A percentile compares a stretch with the other conserved stretches of the same genome.
Conservation (phyloP, 768 basidiomycete genomes). For the Termitomyces sp. region DNA sequence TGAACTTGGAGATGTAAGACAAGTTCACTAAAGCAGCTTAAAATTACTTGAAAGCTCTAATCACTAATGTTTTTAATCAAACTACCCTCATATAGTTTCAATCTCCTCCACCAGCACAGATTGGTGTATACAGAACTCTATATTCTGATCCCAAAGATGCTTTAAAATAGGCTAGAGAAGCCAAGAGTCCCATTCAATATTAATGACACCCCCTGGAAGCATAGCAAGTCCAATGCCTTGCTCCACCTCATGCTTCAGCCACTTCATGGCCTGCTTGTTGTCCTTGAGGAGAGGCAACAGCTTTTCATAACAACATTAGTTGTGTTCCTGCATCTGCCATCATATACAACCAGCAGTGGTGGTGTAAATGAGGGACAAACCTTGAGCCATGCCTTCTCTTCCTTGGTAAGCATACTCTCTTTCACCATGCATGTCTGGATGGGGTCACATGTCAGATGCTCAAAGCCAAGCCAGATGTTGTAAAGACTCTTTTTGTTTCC, state of each 20-base stretch:
- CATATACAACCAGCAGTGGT: neutral
- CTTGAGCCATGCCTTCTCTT: conserved; percentile 86
- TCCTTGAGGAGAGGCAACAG: conserved; percentile 64
- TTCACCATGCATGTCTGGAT: conserved; percentile 91
- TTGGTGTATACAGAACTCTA: conserved; percentile 80
- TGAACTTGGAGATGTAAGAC: too few relatives aligned
- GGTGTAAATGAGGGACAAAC: conserved; percentile 28
- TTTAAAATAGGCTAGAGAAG: too few relatives aligned
- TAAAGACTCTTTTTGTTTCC: conserved; percentile 33
- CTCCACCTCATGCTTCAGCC: conserved; percentile 73
- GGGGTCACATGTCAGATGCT: conserved; percentile 90
- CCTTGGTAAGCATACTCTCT: conserved; percentile 77
- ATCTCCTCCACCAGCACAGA: conserved; percentile 79
- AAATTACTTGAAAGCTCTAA: too few relatives aligned
- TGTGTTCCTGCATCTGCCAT: conserved; percentile 72
- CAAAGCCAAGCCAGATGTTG: conserved; percentile 85
- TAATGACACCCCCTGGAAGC: conserved; percentile 64
- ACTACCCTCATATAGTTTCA: conserved; percentile 90
- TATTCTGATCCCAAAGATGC: conserved; percentile 50
- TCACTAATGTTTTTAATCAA: too few relatives aligned
- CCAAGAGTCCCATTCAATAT: conserved; percentile 85
- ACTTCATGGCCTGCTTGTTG: conserved; percentile 77
- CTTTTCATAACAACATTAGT: conserved; percentile 61
- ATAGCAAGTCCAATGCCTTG: conserved; percentile 70
- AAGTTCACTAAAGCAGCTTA: too few relatives aligned